Evolutionary conservation across 768 basidiomycete species (phyloP), one percentile per base, ranked within the genome.

Genomic region (Royoungia palumana): DNA sequence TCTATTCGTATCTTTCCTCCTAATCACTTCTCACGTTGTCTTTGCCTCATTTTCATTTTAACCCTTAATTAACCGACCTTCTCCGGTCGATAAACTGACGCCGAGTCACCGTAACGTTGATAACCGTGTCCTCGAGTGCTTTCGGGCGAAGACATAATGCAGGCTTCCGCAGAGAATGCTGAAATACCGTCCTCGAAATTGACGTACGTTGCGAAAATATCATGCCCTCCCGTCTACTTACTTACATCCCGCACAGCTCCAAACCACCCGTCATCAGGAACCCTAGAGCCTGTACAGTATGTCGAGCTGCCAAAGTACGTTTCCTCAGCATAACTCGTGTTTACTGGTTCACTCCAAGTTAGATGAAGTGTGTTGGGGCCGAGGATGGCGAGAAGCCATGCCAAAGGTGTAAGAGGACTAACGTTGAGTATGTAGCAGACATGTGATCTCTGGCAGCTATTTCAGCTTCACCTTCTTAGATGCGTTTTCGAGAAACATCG

Each of bases 341-440:
- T 47, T 34, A 25, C 19, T 45, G 21, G 41, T 47, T 68, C 49
- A 63, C 52, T 40, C 38, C 46, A 30, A 42, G 44, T 37, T 57
- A 92, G 89, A 93, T 93, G 89, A 90, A 91, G 67, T 93, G 89
- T 60, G 89, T 92, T 50, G 89, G 88, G 38, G 86, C 90, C 42
- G 89, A 93, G 64, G 89, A 92, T 60, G 88, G 89, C 50, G 76
- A 81, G 53, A 83, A 82, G 59, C 81, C 79, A 25, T 93, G 89
- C 64, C 88, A 92, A 65, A 84, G 89, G 43, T 93, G 89, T 71
- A 85, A 81, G 63, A 84, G 89, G 50, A 82, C 87, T 28, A 85
- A 84, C 55, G 80, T 82, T 43, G 82, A 88, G 86, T 86, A 65
- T 53, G 81, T 75, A 44, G 35, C 39, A 46, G 51, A 42, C 43